These are phyloP conservation scores for Fusarium udum DNA, from an alignment of 2,329 filamentous ascomycete genomes.

Conservation along the genomic window DNA sequence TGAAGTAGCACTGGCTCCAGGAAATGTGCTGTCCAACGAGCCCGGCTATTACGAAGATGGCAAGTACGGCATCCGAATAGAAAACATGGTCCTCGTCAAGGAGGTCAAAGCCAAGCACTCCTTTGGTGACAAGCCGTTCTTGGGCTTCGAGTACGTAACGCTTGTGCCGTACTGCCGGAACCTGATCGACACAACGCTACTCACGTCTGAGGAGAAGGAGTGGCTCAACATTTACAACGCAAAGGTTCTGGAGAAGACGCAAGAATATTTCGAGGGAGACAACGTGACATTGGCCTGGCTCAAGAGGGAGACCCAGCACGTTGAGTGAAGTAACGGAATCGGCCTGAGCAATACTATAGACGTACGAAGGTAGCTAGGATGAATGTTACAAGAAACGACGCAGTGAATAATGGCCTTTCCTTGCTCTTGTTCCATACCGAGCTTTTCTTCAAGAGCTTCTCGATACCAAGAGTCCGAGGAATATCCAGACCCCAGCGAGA, in stretches of 20 bases:
- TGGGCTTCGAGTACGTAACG: conserved; percentile 96
- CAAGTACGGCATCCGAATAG: conserved; percentile 92
- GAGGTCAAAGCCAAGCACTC: conserved; percentile 87
- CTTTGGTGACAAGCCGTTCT: conserved; percentile 92
- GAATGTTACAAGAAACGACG: conserved; percentile 78
- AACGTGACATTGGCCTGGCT: conserved; percentile 80
- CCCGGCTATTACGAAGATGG: conserved; percentile 98
- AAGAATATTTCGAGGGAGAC: conserved; percentile 77
- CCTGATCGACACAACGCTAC: conserved; percentile 77
- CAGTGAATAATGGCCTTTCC: conserved; percentile 70
- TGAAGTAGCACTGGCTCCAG: conserved; percentile 87
- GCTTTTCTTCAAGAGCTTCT: conserved; percentile 50
- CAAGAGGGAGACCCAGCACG: conserved; percentile 81
- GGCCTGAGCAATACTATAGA: conserved; percentile 54
- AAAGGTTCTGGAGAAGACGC: conserved; percentile 84
- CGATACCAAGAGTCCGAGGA: conserved; percentile 49
- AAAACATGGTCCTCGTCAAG: conserved; percentile 92
- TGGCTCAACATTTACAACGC: conserved; percentile 91
- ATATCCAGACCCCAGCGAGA: conserved; percentile 56
- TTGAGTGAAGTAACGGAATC: conserved; percentile 46
- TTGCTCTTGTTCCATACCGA: conserved; percentile 60
- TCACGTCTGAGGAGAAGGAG: conserved; percentile 78
- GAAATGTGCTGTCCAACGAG: conserved; percentile 95
- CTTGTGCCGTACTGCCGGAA: conserved; percentile 96
- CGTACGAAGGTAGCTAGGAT: conserved; percentile 65